phyloP scores from a whole-genome alignment of 2,329 filamentous ascomycete genomes.

The Elsinoe fawcettii region DNA sequence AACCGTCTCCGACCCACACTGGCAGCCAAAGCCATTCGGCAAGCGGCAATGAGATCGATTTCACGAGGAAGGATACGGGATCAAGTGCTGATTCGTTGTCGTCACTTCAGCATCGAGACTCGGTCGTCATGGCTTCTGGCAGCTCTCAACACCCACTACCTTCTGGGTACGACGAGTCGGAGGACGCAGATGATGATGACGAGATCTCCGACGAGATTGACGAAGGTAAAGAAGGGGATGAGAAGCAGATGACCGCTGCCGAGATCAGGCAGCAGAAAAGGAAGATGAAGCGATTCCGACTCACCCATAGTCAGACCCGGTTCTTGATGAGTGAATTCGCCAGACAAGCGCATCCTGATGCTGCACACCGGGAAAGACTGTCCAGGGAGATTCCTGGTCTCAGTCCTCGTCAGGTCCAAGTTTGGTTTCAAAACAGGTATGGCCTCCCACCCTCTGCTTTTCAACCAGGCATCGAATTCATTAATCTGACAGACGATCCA shows the following conservation, averaged over 20 bases:
- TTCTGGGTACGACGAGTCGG: conserved; percentile 21
- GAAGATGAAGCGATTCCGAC: conserved; percentile 72
- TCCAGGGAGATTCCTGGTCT: conserved; percentile 86
- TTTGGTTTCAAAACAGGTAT: conserved; percentile 98
- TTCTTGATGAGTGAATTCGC: conserved; percentile 97
- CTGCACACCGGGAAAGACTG: conserved; percentile 77
- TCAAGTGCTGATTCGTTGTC: conserved; percentile 10
- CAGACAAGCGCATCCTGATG: conserved; percentile 88
- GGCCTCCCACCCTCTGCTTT: conserved; percentile 23
- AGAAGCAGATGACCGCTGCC: conserved; percentile 37
- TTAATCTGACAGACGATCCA: conserved; percentile 26
- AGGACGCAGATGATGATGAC: conserved; percentile 33
- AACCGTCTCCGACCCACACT: conserved; percentile 4
- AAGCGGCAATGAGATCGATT: conserved; percentile 15
- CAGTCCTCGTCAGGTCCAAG: conserved; percentile 86
- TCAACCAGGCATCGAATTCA: conserved; percentile 5
- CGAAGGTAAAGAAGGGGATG: conserved; percentile 23
- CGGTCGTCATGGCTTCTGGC: conserved; percentile 11
- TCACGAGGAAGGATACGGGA: conserved; percentile 7
- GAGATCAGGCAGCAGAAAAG: conserved; percentile 43
- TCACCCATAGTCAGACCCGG: conserved; percentile 94
- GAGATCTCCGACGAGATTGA: conserved; percentile 20
- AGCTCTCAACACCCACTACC: conserved; percentile 1
- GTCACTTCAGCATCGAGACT: conserved; percentile 11
- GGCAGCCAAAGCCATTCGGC: conserved; percentile 20